Conservation (phyloP, 495 filamentous ascomycete genomes). For the Lichenothelia convexa region DNA sequence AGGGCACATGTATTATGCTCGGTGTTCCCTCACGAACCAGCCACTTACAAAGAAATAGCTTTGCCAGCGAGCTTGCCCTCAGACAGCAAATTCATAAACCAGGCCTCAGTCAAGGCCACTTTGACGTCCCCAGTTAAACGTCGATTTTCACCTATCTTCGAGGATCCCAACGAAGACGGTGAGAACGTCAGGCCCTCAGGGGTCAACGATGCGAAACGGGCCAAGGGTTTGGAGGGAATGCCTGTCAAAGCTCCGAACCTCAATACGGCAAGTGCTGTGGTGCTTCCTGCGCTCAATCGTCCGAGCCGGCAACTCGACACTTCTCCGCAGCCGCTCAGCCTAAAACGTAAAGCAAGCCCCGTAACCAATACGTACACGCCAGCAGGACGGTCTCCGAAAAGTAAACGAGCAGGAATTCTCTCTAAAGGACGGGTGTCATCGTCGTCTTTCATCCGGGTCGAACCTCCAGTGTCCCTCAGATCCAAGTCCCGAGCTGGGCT, state of each 20-base stretch:
- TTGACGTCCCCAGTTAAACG: conserved; percentile 22
- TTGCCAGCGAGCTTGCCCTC: conserved; percentile 3
- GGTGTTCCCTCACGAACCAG: conserved; percentile 5
- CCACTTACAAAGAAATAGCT: conserved; percentile 1
- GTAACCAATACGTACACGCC: conserved; percentile 18
- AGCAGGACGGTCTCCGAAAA: conserved; percentile 41
- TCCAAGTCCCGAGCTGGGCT: too few species aligned
- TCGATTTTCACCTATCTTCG: conserved; percentile 14
- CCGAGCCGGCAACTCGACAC: background rate
- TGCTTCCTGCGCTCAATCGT: conserved; percentile 26
- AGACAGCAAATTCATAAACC: conserved; percentile 4
- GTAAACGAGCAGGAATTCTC: conserved; percentile 44
- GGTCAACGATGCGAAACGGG: conserved; percentile 40
- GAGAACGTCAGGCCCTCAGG: conserved; percentile 68
- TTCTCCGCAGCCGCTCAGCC: background rate
- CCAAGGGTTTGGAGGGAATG: conserved; percentile 40
- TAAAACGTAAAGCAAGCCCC: background rate
- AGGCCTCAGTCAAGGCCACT: conserved; percentile 12
- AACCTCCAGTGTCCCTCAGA: conserved; percentile 28
- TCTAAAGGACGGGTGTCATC: conserved; percentile 37
- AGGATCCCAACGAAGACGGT: conserved; percentile 38
- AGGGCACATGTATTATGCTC: background rate
- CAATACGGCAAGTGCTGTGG: conserved; percentile 2
- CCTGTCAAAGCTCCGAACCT: conserved; percentile 1
- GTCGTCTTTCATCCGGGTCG: conserved; percentile 36